Base-by-base conservation (phyloP, 2,329 filamentous ascomycete genomes). In the Rhynchosporium graminicola region DNA sequence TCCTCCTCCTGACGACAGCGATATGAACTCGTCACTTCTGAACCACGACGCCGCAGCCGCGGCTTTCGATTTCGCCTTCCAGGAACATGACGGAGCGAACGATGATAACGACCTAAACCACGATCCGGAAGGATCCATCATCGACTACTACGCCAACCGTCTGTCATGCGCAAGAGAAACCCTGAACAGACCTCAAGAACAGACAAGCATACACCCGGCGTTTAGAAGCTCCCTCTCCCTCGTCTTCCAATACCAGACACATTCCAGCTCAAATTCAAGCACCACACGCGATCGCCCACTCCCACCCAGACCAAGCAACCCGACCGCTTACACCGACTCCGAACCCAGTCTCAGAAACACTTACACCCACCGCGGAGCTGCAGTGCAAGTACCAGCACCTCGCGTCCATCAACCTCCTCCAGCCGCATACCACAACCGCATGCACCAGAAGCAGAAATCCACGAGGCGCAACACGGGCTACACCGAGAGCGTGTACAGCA, bases 91-190 rank as follows among this genome's bases (percentile, higher is more conserved):
- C 6, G 46, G 52, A 7, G 57, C 51, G 20, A 47, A 36, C 29
- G 40, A 61, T 36, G 59, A 69, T 40, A 8, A 43, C 12, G 43
- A 47, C 10, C 33, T 40, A 4, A 46, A 59, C 2, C 36, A 43
- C 33, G 60, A 70, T 29, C 58, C 67, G 10, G 68, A 69, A 55
- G 60, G 58, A 20, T 63, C 62, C 6, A 65, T 69, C 52, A 63
- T 70, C 5, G 65, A 69, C 29, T 57, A 42, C 45, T 61, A 47
- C 45, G 45, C 59, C 5, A 7, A 10, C 9, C 51, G 45, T 15
- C 26, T 48, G 10, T 56, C 31, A 13, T 50, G 26, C 7, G 29
- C 15, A 4, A 3, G 5, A 10, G 26, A 13, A 15, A 15, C 42
- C 4, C 4, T 5, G 9, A n/a, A 45, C 36, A 28, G 52, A 15